Conservation (phyloP, 306 rosid species). For the Rosa multiflora region DNA sequence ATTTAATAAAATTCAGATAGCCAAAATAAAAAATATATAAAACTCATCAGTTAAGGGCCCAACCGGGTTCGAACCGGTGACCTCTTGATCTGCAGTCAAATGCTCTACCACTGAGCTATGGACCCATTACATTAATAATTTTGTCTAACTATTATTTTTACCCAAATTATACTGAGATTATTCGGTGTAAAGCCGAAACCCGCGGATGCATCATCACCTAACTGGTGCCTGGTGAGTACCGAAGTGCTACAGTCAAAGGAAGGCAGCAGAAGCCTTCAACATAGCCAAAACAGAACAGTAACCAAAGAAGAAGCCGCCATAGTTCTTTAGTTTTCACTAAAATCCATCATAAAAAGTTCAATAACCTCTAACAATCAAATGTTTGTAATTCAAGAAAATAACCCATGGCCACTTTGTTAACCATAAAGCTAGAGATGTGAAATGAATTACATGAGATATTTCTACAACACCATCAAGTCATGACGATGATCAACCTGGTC, state of each 20-base stretch:
- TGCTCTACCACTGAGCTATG: constrained; percentile 42
- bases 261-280: not conserved
- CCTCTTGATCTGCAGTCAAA: constrained; percentile 46
- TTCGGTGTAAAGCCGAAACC: too few relatives aligned
- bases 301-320: not conserved
- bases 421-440: not conserved
- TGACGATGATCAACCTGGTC: constrained; percentile 4
- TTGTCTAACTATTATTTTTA: too few relatives aligned
- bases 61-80: constrained; percentile 73
- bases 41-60: constrained; percentile 38
- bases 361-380: not conserved
- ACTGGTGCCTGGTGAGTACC: not conserved
- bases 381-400: too few relatives aligned
- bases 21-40: too few relatives aligned
- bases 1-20: too few relatives aligned
- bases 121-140: not conserved
- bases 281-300: not conserved
- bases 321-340: not conserved
- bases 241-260: not conserved
- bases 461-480: not conserved
- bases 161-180: too few relatives aligned
- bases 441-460: not conserved
- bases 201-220: too few relatives aligned
- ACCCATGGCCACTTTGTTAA: not conserved
- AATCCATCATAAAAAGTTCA: not conserved